Evolutionary conservation across 2,329 filamentous ascomycete genomes (phyloP), one percentile per base, ranked within the genome.

Genomic region (Cladosporium sp.): DNA sequence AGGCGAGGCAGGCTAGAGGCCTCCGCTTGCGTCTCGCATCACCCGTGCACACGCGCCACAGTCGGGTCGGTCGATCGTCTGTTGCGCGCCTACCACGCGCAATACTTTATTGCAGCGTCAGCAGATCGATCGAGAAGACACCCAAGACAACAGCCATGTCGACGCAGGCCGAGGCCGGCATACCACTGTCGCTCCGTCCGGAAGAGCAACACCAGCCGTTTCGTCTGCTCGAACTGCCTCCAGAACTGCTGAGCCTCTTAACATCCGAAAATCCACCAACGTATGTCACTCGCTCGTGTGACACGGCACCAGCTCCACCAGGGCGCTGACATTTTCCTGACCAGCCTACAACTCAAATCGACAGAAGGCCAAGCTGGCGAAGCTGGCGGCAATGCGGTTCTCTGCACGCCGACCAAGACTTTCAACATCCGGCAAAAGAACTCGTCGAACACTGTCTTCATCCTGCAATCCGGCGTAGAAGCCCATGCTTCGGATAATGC

Each of bases 371-470:
- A 61, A 16, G 51, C 59, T 35, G 58, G 63, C 28, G 54, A 57
- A 11, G 55, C 62, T 18, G 61, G 46, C 35, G 60, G 59, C 18
- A 73, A 72, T 53, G 77, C 79, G 31, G 80, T 83, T 55, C 71
- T 85, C 54, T 85, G 82, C 68, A 83, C 80, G 2, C 69, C 73
- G 9, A 71, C 72, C 50, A 72, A 77, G 58, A 82, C 81, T 9
- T 85, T 77, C 69, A 74, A 77, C 54, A 68, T 85, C 48, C 80
- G 81, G 59, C 81, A 85, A 66, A 81, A 85, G 49, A 81, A 82
- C 59, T 84, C 82, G 13, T 84, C 82, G 22, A 85, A 85, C 59
- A 81, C 79, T 34, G 72, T 85, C 52, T 79, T 80, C 65, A 63
- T 84, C 35, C 69, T 80, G 19, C 70, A 70, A 46, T 72, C 72